These are phyloP conservation scores for Vigna nakashimae DNA, from an alignment of 306 rosid species.

Conservation along the genomic window DNA sequence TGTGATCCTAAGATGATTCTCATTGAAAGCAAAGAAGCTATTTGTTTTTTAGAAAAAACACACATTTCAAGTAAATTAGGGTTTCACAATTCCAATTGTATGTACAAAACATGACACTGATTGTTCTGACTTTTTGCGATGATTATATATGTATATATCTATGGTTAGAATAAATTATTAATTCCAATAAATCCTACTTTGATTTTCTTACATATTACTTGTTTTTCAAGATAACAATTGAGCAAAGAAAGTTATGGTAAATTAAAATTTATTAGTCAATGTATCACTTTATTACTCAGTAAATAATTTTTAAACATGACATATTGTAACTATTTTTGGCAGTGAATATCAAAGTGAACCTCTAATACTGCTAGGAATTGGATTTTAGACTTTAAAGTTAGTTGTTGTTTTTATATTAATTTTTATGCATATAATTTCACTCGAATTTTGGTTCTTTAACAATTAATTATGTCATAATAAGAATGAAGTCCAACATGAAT, in stretches of 20 bases:
- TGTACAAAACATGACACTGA: background rate
- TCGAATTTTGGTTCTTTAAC: too few relatives aligned
- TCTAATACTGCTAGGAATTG: background rate
- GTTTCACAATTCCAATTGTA: background rate
- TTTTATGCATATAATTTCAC: too few relatives aligned
- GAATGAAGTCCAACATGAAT: too few relatives aligned
- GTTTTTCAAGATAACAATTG: too few relatives aligned
- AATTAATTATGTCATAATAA: too few relatives aligned
- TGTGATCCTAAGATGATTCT: constrained; percentile 12
- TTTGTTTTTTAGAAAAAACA: background rate
- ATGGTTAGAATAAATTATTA: background rate
- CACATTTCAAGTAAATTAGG: background rate
- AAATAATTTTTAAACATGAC: background rate
- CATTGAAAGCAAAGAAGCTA: background rate
- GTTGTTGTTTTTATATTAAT: background rate
- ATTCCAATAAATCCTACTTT: background rate
- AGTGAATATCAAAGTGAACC: background rate
- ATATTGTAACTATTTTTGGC: background rate
- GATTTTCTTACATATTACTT: background rate
- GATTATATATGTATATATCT: background rate
- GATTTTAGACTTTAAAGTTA: background rate
- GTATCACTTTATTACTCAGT: too few relatives aligned
- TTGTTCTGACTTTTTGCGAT: background rate
- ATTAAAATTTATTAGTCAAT: background rate
- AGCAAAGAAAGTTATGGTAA: background rate